Evolutionary conservation across 2,329 filamentous ascomycete species (phyloP).

Genomic region (Kalmusia sp.): DNA sequence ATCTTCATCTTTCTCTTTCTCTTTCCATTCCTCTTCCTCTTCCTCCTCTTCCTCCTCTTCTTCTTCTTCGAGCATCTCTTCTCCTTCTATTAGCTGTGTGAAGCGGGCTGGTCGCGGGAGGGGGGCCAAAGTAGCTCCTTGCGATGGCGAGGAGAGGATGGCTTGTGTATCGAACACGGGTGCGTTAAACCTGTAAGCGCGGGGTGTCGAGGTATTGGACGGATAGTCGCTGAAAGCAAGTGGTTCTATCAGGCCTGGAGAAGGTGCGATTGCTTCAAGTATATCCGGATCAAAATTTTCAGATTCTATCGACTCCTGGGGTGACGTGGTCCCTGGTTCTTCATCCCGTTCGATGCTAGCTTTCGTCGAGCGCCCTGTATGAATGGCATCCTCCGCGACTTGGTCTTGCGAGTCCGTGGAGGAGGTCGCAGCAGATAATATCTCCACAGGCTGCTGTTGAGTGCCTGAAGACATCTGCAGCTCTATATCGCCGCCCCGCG

Average conservation of each 20-base stretch:
- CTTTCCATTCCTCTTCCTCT: not conserved
- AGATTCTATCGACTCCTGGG: not conserved
- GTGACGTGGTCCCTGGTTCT: not conserved
- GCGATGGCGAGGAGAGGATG: conserved; percentile 40
- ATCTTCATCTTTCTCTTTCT: not conserved
- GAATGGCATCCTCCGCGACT: conserved; percentile 2
- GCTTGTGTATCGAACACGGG: conserved; percentile 43
- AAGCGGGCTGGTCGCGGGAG: conserved; percentile 19
- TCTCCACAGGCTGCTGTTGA: conserved; percentile 24
- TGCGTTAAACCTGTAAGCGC: conserved; percentile 23
- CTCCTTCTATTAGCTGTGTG: conserved; percentile 8
- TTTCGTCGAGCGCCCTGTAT: not conserved
- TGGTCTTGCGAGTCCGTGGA: conserved; percentile 12
- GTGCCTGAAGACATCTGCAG: too few relatives aligned
- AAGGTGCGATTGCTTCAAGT: not conserved
- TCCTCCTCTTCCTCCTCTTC: not conserved
- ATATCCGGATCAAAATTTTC: conserved; percentile 1
- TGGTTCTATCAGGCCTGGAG: conserved; percentile 10
- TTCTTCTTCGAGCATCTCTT: not conserved
- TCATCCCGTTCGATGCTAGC: conserved; percentile 7
- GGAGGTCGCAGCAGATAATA: conserved; percentile 27
- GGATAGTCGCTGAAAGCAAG: conserved; percentile 19
- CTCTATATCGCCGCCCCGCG: too few relatives aligned
- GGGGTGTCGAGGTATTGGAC: conserved; percentile 38
- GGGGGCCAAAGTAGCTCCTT: conserved; percentile 12